Evolutionary conservation across 345 rosid species (phyloP).

Genomic region (Physaria fendleri): DNA sequence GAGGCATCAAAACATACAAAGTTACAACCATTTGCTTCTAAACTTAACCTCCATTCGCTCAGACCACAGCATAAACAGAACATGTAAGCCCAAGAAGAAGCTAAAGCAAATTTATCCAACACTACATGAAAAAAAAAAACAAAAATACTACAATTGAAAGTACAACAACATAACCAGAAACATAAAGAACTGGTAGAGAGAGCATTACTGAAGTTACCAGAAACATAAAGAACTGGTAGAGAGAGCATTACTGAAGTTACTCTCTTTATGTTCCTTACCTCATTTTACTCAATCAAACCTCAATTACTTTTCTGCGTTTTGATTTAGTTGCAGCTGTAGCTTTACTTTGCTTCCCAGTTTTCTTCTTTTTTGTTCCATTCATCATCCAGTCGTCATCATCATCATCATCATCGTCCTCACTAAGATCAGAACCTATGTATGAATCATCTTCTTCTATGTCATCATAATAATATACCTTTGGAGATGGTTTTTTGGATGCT

Average conservation of each 20-base stretch:
- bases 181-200: not conserved
- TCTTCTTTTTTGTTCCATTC: slow-evolving; percentile 33
- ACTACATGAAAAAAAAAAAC: no score
- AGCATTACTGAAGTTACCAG: slow-evolving; percentile 25
- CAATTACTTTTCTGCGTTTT: slow-evolving; percentile 34
- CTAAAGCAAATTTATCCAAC: no score
- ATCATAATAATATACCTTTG: slow-evolving; percentile 37
- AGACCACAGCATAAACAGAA: no score
- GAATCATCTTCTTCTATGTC: slow-evolving; percentile 31
- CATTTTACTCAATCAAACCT: slow-evolving; percentile 17
- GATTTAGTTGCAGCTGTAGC: slow-evolving; percentile 34
- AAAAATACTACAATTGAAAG: no score
- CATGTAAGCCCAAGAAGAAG: no score
- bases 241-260: slow-evolving; percentile 19
- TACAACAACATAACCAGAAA: no score
- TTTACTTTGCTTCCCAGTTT: slow-evolving; percentile 36
- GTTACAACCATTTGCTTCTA: no score
- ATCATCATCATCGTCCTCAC: slow-evolving; percentile 47
- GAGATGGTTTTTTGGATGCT: slow-evolving; percentile 21
- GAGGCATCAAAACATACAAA: no score
- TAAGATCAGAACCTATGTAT: slow-evolving; percentile 46
- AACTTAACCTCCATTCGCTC: no score
- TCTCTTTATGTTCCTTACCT: not conserved
- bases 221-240: not conserved
- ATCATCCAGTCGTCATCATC: slow-evolving; percentile 45